Evolutionary conservation across 2,329 filamentous ascomycete genomes (phyloP).

Genomic region (Penicillium sp.): DNA sequence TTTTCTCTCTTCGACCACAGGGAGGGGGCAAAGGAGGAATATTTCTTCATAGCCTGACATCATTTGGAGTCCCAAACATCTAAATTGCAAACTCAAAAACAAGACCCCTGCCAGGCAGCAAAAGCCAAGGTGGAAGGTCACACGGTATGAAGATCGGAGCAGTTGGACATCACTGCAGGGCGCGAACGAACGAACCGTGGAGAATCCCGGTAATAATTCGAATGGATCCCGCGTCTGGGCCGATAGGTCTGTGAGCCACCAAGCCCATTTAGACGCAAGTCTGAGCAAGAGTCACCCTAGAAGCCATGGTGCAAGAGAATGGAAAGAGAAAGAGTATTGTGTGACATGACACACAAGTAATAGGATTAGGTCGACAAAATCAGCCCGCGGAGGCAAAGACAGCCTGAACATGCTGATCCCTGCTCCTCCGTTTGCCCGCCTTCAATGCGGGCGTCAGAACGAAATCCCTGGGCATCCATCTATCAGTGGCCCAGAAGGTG

Average conservation of each 20-base stretch:
- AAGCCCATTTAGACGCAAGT: slow-evolving; percentile 17
- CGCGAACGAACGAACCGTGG: slow-evolving; percentile 28
- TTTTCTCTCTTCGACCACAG: background rate
- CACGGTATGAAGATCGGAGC: slow-evolving; percentile 26
- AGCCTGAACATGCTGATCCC: slow-evolving; percentile 15
- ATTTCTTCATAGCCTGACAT: slow-evolving; percentile 22
- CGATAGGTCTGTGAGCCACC: slow-evolving; percentile 12
- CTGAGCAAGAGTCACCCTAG: slow-evolving; percentile 21
- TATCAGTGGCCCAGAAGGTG: slow-evolving; percentile 17
- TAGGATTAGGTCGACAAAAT: slow-evolving; percentile 1
- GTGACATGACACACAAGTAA: slow-evolving; percentile 25
- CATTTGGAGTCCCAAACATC: slow-evolving; percentile 17
- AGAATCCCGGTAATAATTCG: slow-evolving; percentile 14
- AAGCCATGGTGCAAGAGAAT: slow-evolving; percentile 6
- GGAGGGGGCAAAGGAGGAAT: slow-evolving; percentile 12
- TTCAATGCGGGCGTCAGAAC: slow-evolving; percentile 24
- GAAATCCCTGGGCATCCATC: slow-evolving; percentile 16
- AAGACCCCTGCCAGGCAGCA: slow-evolving; percentile 20
- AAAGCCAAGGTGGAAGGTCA: slow-evolving; percentile 20
- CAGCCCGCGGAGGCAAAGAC: slow-evolving; percentile 7
- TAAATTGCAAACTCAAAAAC: slow-evolving; percentile 22
- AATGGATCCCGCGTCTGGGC: slow-evolving; percentile 11
- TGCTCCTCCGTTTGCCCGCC: slow-evolving; percentile 16
- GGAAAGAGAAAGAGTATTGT: slow-evolving; percentile 16
- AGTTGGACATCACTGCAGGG: slow-evolving; percentile 42